A percentile compares a stretch with the other conserved stretches of the same genome.
phyloP scores from a whole-genome alignment of 495 filamentous ascomycete species.

The Rostrohypoxylon terebratum region DNA sequence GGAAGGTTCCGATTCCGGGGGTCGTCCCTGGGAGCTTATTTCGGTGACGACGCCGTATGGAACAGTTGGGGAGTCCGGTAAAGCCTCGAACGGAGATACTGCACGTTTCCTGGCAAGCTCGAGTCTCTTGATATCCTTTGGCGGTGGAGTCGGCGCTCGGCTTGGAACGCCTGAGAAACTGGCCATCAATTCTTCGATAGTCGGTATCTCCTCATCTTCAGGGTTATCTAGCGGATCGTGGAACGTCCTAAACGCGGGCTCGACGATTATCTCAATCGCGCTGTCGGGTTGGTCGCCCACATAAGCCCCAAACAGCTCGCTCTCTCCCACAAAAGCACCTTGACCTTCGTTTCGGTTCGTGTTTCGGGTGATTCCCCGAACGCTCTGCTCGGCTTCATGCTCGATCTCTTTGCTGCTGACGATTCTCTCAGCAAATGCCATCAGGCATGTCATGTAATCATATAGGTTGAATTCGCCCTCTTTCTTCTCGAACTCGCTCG shows the following conservation, averaged over 20 bases:
- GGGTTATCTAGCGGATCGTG: slow-evolving; percentile 4
- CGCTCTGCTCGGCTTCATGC: slow-evolving; percentile 36
- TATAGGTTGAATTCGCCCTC: slow-evolving; percentile 49
- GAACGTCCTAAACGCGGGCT: slow-evolving; percentile 36
- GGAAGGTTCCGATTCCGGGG: slow-evolving; percentile 25
- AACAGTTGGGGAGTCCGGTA: slow-evolving; percentile 29
- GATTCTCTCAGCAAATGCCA: slow-evolving; percentile 46
- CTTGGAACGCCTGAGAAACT: slow-evolving; percentile 51
- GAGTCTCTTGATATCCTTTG: slow-evolving; percentile 50
- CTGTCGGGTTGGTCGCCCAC: slow-evolving; percentile 56
- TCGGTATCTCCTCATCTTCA: slow-evolving; percentile 35
- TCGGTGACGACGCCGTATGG: slow-evolving; percentile 39
- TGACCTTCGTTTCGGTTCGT: slow-evolving; percentile 22
- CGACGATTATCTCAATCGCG: slow-evolving; percentile 55
- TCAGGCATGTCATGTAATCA: slow-evolving; percentile 52
- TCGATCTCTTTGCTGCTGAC: slow-evolving; percentile 40
- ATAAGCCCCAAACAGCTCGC: slow-evolving; percentile 45
- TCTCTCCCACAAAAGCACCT: slow-evolving; percentile 45
- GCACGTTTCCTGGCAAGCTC: slow-evolving; percentile 38
- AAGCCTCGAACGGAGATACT: slow-evolving; percentile 36
- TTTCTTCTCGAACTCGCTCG: slow-evolving; percentile 52
- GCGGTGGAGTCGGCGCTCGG: slow-evolving; percentile 55
- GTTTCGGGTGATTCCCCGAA: slow-evolving; percentile 29
- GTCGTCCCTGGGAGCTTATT: slow-evolving; percentile 32
- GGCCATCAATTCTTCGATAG: slow-evolving; percentile 54